These are phyloP conservation scores for Mrakia gelida DNA, from an alignment of 768 basidiomycete genomes.

Conservation along the genomic window DNA sequence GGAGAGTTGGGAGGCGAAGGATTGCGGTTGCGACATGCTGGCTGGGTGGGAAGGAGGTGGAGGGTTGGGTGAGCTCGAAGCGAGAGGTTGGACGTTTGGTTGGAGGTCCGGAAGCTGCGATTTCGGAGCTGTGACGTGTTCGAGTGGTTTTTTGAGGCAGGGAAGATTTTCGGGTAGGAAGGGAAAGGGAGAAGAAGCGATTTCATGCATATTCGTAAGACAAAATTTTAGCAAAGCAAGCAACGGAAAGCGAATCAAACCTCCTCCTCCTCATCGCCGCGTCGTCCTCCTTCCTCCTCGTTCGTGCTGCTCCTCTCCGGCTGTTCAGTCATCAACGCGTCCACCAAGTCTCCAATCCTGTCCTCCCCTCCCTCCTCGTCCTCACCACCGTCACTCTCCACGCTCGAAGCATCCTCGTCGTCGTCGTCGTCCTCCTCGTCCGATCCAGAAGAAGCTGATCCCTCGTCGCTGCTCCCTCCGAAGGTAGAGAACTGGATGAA, in stretches of 20 bases:
- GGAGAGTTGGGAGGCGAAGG: slow-evolving; percentile 43
- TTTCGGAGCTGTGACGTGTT: neutral
- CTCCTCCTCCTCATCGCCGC: slow-evolving; percentile 3
- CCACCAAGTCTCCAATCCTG: slow-evolving; percentile 4
- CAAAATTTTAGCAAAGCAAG: too few species aligned
- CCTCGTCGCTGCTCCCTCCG: slow-evolving; percentile 13
- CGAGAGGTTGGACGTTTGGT: neutral
- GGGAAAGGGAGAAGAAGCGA: too few species aligned
- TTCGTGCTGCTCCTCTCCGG: neutral
- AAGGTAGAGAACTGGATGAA: slow-evolving; percentile 25
- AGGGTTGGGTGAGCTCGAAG: neutral
- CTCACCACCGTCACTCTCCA: neutral
- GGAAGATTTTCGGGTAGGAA: too few species aligned
- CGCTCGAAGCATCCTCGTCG: slow-evolving; percentile 16
- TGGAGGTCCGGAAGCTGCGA: slow-evolving; percentile 1
- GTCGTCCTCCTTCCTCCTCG: neutral
- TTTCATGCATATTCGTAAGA: too few species aligned
- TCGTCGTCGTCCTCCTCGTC: slow-evolving; percentile 18
- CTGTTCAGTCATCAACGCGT: neutral
- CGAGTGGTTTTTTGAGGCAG: too few species aligned
- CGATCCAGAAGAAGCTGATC: neutral
- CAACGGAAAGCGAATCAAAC: too few species aligned
- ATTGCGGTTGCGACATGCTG: slow-evolving; percentile 39
- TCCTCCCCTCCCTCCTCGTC: slow-evolving; percentile 5
- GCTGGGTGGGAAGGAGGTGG: neutral